Evolutionary conservation across 495 filamentous ascomycete genomes (phyloP), one percentile per base, ranked within the genome.

Genomic region (Aspergillus ostianus): DNA sequence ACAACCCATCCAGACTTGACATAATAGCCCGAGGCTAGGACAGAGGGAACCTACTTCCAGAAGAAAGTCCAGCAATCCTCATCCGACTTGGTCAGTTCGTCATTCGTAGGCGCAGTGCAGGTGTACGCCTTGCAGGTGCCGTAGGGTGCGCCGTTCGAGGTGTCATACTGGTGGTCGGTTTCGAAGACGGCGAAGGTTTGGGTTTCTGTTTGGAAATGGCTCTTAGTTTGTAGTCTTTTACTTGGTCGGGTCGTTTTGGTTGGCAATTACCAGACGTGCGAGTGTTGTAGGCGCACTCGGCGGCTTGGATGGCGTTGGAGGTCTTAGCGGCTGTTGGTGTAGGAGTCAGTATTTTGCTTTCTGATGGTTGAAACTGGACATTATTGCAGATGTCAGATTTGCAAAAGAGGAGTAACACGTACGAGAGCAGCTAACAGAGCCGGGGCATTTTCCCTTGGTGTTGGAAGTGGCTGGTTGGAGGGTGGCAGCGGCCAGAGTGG

Each of bases 261-360:
- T 2, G 23, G 46, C 0, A 10, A 29, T 17, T 62, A 59, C 52
- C 52, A 8, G 68, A 71, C 6, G 67, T 70, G 13, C 73, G 67
- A 7, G 73, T 76, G 65, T 76, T 76, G 64, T 76, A 70, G 49
- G 61, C 63, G 64, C 73, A 76, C 50, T 76, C 73, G 32, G 73
- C 70, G 20, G 73, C 73, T 51, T 76, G 73, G 57, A 76, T 76
- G 18, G 65, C 69, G 10, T 48, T 71, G 49, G 72, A 74, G 47
- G 66, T 61, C 53, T 73, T 70, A 53, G 68, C 62, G 30, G 69
- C 70, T 72, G 53, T 59, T 41, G 12, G 19, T n/a, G 9, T 8
- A 1, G 36, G 13, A 41, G 13, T 41, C 2, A 10, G 41, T 26
- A 26, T 26, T 26, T 26, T 26, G 2, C 4, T 26, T 26, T 26